Percentiles rank a stretch among this genome's conserved stretches.
These are phyloP conservation scores for Cutaneotrichosporon sp. DNA, from an alignment of 1,284 basidiomycete genomes.

Conservation along the genomic window DNA sequence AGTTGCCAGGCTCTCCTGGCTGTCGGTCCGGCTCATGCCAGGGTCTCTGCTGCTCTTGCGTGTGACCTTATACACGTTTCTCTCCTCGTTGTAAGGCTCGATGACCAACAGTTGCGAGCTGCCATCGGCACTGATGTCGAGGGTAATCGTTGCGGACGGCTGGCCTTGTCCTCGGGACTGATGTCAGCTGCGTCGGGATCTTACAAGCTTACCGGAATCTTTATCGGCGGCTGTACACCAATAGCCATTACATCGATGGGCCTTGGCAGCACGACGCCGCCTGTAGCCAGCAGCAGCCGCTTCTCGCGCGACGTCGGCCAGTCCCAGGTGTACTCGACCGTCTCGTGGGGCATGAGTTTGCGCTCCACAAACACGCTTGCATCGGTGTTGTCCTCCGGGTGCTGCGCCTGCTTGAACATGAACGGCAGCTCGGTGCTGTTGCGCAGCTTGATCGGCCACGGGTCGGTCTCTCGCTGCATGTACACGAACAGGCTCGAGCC, in stretches of 20 bases:
- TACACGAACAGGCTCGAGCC: slow-evolving; percentile 88
- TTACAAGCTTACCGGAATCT: slow-evolving; percentile 57
- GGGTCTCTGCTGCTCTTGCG: slow-evolving; percentile 51
- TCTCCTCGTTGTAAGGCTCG: slow-evolving; percentile 81
- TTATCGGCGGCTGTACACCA: slow-evolving; percentile 87
- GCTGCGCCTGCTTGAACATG: slow-evolving; percentile 74
- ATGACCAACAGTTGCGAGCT: slow-evolving; percentile 84
- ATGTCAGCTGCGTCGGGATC: background rate
- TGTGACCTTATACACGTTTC: slow-evolving; percentile 84
- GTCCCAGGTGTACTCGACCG: slow-evolving; percentile 83
- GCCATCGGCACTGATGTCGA: slow-evolving; percentile 92
- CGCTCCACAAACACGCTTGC: slow-evolving; percentile 47
- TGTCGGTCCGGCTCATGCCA: slow-evolving; percentile 17
- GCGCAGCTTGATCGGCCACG: slow-evolving; percentile 89
- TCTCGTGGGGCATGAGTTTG: slow-evolving; percentile 30
- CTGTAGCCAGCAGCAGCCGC: slow-evolving; percentile 70
- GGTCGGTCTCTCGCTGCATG: slow-evolving; percentile 65
- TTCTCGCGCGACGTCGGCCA: slow-evolving; percentile 83
- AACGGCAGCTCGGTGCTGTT: slow-evolving; percentile 81
- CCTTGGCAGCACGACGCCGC: slow-evolving; percentile 62
- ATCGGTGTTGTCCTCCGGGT: slow-evolving; percentile 50
- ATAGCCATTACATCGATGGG: slow-evolving; percentile 95
- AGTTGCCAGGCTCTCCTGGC: slow-evolving; percentile 42
- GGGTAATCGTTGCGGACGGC: slow-evolving; percentile 69
- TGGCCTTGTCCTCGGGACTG: slow-evolving; percentile 18